Conservation (phyloP, 2,329 filamentous ascomycete genomes). For the Alternaria angustiovoidea region DNA sequence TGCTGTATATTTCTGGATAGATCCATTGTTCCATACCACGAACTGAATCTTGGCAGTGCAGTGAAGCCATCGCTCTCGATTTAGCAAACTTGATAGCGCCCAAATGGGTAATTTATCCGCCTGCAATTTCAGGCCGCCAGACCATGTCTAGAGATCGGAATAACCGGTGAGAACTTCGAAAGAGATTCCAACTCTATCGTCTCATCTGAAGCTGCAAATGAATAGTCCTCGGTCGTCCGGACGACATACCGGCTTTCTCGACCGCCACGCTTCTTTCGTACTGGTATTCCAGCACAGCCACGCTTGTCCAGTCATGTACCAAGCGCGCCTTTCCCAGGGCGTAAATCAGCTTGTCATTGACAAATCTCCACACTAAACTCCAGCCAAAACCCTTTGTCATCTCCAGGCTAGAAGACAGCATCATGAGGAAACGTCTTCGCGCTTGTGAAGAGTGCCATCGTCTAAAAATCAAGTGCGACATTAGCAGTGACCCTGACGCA, state of each 20-base stretch:
- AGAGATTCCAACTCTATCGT: background rate
- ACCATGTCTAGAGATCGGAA: background rate
- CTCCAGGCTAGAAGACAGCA: background rate
- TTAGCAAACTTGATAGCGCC: background rate
- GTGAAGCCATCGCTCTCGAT: background rate
- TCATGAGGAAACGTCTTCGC: constrained; percentile 33
- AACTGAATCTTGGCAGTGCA: background rate
- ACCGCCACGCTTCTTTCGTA: background rate
- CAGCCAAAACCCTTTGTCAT: background rate
- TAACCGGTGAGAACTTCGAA: background rate
- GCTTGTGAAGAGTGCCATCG: constrained; percentile 43
- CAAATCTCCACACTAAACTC: background rate
- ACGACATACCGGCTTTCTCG: background rate
- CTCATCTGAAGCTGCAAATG: background rate
- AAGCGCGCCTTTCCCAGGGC: constrained; percentile 2
- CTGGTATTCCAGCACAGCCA: background rate
- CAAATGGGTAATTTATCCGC: background rate
- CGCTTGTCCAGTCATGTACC: background rate
- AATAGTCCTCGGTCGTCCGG: background rate
- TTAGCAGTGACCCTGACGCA: constrained; percentile 23
- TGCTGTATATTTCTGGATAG: background rate
- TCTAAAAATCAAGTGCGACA: constrained; percentile 42
- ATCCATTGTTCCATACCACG: background rate
- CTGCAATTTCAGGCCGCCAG: background rate
- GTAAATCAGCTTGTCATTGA: constrained; percentile 15